Base-by-base conservation (phyloP, 2,329 filamentous ascomycete genomes). In the Talaromyces sp. region DNA sequence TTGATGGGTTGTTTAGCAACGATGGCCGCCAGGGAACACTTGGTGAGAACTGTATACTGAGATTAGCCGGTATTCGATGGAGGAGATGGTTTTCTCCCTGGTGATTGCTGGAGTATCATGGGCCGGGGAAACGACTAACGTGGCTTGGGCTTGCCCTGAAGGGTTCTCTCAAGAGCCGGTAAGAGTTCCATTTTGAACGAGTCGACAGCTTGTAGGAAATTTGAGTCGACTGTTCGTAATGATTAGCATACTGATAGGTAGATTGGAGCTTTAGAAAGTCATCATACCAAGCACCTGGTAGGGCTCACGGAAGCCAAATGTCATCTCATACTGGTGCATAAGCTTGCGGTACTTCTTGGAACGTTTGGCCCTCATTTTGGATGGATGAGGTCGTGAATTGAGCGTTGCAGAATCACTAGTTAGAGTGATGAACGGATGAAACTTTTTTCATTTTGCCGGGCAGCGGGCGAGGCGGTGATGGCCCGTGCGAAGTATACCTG, bases 131-230 rank as follows among this genome's bases (percentile, higher is more conserved):
- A 17, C 35, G 4, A 78, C 84, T 51, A 78, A 90, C 86, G 87
- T 44, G 90, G 88, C 75, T 94, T 96, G 63, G 91, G 86, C 70
- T 90, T 84, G 56, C 90, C 92, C 68, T 95, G 90, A 3, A 96
- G 79, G n/a, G 91, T 94, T 53, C 89, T 83, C 68, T 92, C 85
- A 27, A 97, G 77, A 19, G 87, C 85, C 33, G 83, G 82, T 45
- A 89, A 78, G n/a, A 97, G 79, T 57, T 96, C 89, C 88, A 97
- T 96, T 67, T 93, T 94, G 78, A 89, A 94, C 45, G 85, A 84
- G 60, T 88, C 85, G 19, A 91, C 86, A 70, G 95, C 90, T 66
- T 84, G 82, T 47, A 97, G 83, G 64, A 97, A 90, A 60, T 91
- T 86, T 54, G 90, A 89, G 69, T 96, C 92, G 56, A 97, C 86